A percentile compares a stretch with the other conserved stretches of the same genome.
phyloP scores from a whole-genome alignment of 257 asterid species.

The Marsdenia floribunda region DNA sequence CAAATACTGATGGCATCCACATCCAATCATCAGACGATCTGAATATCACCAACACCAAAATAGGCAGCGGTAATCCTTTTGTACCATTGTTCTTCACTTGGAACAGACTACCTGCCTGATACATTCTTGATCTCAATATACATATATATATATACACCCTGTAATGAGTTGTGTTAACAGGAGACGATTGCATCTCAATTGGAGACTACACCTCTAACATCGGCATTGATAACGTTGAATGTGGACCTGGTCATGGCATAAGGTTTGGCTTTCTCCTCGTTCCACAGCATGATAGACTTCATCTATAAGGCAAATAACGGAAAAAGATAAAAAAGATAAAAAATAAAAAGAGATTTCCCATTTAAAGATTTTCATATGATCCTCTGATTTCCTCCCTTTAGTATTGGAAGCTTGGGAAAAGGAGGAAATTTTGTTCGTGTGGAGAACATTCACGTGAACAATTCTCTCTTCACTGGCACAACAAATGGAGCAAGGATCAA shows the following conservation, averaged over 20 bases:
- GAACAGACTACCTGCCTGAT: background rate
- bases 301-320: background rate
- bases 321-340: too few relatives aligned
- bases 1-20: slow-evolving; percentile 85
- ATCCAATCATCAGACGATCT: slow-evolving; percentile 47
- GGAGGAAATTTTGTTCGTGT: slow-evolving; percentile 47
- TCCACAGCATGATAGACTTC: background rate
- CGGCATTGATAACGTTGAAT: slow-evolving; percentile 33
- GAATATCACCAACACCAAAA: slow-evolving; percentile 36
- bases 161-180: slow-evolving; percentile 19
- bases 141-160: too few relatives aligned
- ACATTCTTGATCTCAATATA: background rate
- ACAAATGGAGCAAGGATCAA: slow-evolving; percentile 90
- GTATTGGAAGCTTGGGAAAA: slow-evolving; percentile 82
- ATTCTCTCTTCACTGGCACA: slow-evolving; percentile 47
- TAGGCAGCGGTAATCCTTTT: slow-evolving; percentile 37
- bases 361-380: background rate
- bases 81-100: too few relatives aligned
- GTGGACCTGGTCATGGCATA: slow-evolving; percentile 90
- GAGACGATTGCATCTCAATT: slow-evolving; percentile 78
- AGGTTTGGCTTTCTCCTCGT: slow-evolving; percentile 33
- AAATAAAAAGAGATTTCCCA: background rate
- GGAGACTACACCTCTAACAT: slow-evolving; percentile 56
- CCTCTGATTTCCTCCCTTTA: slow-evolving; percentile 6
- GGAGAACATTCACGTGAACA: slow-evolving; percentile 41